These are phyloP conservation scores for Diplodia intermedia DNA, from an alignment of 2,329 filamentous ascomycete species.

Conservation along the genomic window DNA sequence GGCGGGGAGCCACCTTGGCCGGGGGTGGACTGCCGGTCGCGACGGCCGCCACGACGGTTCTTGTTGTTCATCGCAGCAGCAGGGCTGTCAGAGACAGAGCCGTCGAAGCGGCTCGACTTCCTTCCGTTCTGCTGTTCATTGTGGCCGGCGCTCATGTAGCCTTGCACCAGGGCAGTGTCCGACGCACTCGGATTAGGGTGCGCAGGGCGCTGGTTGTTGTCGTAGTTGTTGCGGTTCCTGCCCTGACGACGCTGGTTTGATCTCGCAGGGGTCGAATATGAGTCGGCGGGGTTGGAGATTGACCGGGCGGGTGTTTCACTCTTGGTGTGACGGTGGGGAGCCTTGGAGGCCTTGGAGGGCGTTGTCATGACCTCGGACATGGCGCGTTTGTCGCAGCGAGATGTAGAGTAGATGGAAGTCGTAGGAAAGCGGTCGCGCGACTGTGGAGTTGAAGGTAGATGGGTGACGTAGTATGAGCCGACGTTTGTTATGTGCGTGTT, in stretches of 20 bases:
- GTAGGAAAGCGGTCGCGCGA: neutral
- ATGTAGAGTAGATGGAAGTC: neutral
- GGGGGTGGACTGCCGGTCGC: constrained; percentile 11
- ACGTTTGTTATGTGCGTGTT: constrained; percentile 31
- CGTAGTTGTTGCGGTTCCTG: constrained; percentile 44
- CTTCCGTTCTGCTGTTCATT: constrained; percentile 10
- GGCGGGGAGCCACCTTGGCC: constrained; percentile 21
- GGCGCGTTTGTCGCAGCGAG: neutral
- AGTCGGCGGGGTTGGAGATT: constrained; percentile 38
- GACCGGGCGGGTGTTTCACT: constrained; percentile 37
- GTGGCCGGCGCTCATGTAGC: constrained; percentile 36
- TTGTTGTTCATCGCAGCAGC: constrained; percentile 19
- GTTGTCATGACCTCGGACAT: constrained; percentile 34
- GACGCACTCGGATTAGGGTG: constrained; percentile 13
- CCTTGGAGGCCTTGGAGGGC: constrained; percentile 45
- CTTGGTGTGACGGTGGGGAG: constrained; percentile 41
- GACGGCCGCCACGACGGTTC: constrained; percentile 22
- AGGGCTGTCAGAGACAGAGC: constrained; percentile 47
- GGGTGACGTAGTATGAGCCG: constrained; percentile 26
- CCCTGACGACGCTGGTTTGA: constrained; percentile 42
- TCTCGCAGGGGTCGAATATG: constrained; percentile 37
- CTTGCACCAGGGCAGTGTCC: constrained; percentile 34
- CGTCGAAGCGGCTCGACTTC: constrained; percentile 48
- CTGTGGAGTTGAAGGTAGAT: neutral
- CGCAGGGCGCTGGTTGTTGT: constrained; percentile 36